phyloP scores from a whole-genome alignment of 176 grass and related monocot species.

The Avena atlantica region DNA sequence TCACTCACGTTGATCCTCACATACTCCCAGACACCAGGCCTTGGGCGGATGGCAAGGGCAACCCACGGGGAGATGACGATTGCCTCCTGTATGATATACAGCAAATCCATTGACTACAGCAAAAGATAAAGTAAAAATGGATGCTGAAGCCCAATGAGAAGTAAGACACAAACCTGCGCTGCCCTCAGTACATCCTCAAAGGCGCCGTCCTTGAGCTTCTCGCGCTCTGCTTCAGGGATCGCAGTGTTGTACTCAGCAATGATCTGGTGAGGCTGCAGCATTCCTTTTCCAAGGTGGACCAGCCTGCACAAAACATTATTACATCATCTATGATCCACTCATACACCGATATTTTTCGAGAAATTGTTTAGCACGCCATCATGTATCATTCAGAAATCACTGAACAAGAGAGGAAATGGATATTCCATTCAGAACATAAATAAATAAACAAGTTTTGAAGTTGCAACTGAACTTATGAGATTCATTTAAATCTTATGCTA shows the following conservation, averaged over 20 bases:
- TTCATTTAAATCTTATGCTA: no score
- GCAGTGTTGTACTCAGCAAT: conserved; percentile 77
- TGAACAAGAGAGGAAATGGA: background rate
- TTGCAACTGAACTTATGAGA: background rate
- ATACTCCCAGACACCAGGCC: conserved; percentile 97
- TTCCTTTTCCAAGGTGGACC: conserved; percentile 87
- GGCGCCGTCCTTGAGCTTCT: conserved; percentile 90
- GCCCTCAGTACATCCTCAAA: conserved; percentile 94
- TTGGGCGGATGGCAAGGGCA: conserved; percentile 86
- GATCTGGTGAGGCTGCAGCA: conserved; percentile 95
- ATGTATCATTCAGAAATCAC: background rate
- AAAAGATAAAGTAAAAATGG: background rate
- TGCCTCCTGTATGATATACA: conserved; percentile 62
- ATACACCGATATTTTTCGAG: background rate
- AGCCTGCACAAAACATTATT: conserved; percentile 50
- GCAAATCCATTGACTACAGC: background rate
- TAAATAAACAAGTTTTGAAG: background rate
- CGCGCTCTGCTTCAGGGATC: conserved; percentile 75
- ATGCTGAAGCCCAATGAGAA: background rate
- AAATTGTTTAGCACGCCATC: background rate
- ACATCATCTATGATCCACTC: conserved; percentile 10
- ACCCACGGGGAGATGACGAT: conserved; percentile 91
- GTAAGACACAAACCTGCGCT: conserved; percentile 66
- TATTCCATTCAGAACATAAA: background rate
- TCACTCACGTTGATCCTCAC: conserved; percentile 85